Conservation (phyloP, 371 early-diverging fungal species). For the Rhizomucor miehei region DNA sequence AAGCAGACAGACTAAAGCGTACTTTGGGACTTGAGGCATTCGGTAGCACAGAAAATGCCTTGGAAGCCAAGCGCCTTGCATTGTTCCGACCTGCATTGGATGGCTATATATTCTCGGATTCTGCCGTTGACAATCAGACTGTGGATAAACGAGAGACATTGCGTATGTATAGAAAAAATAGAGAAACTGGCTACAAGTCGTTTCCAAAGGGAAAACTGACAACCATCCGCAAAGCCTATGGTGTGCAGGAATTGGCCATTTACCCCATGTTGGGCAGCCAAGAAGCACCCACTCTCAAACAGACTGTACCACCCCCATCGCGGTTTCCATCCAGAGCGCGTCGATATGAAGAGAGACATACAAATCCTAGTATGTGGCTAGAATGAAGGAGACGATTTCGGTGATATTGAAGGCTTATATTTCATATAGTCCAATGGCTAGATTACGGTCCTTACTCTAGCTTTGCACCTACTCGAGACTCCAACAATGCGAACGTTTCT, state of each 20-base stretch:
- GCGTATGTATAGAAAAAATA: conserved; percentile 18
- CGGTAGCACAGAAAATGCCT: background rate
- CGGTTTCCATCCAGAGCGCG: conserved; percentile 21
- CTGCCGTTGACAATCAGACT: conserved; percentile 6
- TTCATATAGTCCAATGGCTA: conserved; percentile 42
- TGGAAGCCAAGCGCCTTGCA: conserved; percentile 8
- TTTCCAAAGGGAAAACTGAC: background rate
- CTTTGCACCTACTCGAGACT: conserved; percentile 49
- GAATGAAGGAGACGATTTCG: background rate
- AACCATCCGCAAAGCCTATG: conserved; percentile 15
- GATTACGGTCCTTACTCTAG: conserved; percentile 51
- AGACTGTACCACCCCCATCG: conserved; percentile 32
- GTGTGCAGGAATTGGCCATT: conserved; percentile 32
- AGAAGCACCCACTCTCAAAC: conserved; percentile 25
- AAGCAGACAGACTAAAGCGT: conserved; percentile 7
- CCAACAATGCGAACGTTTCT: conserved; percentile 41
- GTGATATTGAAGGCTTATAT: background rate
- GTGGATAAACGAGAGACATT: conserved; percentile 6
- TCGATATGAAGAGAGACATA: conserved; percentile 38
- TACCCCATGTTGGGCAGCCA: conserved; percentile 25
- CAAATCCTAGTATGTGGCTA: conserved; percentile 28
- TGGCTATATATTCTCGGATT: conserved; percentile 42
- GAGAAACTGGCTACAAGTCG: background rate
- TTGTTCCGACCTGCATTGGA: conserved; percentile 43
- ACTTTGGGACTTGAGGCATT: background rate